Evolutionary conservation across 2,329 filamentous ascomycete species (phyloP), one percentile per base, ranked within the genome.

Genomic region (Talaromyces albobiverticillius): DNA sequence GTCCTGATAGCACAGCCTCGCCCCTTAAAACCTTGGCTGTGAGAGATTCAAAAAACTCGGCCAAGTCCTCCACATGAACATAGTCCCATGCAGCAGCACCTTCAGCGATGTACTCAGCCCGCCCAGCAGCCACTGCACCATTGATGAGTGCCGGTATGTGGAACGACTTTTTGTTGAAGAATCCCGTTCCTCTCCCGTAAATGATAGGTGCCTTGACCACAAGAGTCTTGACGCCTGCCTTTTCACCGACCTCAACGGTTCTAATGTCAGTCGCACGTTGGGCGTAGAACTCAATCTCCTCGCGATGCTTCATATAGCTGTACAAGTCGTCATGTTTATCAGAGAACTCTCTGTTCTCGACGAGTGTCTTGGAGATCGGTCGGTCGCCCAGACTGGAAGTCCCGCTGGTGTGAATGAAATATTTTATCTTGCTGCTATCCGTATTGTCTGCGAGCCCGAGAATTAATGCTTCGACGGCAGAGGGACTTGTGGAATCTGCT

Each of bases 361-460:
- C 32, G 8, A 42, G 14, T 23, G 22, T 22, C 16, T 18, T 18
- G 8, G 38, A 23, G 7, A 51, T 40, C 11, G 38, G 48, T 18
- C 26, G 40, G n/a, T 51, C 48, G n/a, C 38, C 48, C 2, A 51
- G 38, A 25, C 48, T 51, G 7, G 38, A 51, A 10, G 48, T 51
- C 22, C 38, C 38, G 20, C 36, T 42, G 38, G 48, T 51, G 10
- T 51, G 48, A 41, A 51, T 51, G 11, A 51, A 43, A 18, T 51
- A 23, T 25, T 42, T 43, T 16, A 32, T 32, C 11, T 9, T 51
- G 48, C 18, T 25, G 11, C 6, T 11, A 13, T 43, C 34, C 5
- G n/a, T 25, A 23, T 32, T 43, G 11, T 42, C 38, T 34, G 38
- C 26, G 43, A 51, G 48, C 11, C 48, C 48, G 10, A 16, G 38